Percentiles rank a stretch among this genome's conserved stretches.
phyloP scores from a whole-genome alignment of 352 stramenopile genomes.

The Globisporangium alternatum region DNA sequence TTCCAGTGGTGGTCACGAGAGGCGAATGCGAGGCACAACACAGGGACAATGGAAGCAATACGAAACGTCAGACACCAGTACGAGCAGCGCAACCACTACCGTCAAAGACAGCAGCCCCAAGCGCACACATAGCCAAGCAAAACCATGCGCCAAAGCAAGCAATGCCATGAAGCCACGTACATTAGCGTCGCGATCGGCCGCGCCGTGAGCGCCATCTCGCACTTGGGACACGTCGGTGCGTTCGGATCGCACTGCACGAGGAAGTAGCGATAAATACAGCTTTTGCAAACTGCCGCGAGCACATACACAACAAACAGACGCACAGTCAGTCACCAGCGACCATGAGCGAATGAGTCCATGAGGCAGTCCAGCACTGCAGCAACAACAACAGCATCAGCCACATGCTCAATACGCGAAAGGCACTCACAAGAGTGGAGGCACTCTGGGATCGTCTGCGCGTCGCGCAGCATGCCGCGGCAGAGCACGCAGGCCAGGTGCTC shows the following conservation, averaged over 20 bases:
- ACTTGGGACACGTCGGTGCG: conserved; percentile 55
- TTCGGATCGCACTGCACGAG: conserved; percentile 50
- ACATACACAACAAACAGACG: background rate
- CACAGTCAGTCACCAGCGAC: background rate
- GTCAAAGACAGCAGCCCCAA: no score
- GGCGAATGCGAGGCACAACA: background rate
- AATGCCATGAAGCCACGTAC: conserved; percentile 21
- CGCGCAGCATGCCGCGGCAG: conserved; percentile 61
- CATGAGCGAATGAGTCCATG: background rate
- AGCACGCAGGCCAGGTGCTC: conserved; percentile 66
- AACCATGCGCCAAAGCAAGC: background rate
- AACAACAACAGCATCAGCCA: background rate
- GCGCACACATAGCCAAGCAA: background rate
- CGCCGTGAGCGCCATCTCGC: conserved; percentile 47
- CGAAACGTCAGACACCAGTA: background rate
- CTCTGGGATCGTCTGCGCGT: conserved; percentile 80
- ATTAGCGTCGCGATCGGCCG: conserved; percentile 63
- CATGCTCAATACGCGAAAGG: background rate
- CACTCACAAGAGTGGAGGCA: conserved; percentile 78
- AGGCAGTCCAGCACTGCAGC: background rate
- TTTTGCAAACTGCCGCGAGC: conserved; percentile 70
- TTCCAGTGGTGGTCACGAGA: background rate
- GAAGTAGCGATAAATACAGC: conserved; percentile 80
- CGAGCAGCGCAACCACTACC: background rate
- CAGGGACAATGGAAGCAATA: background rate